Evolutionary conservation across 768 basidiomycete genomes (phyloP).

Genomic region (Sarcodon aspratus): DNA sequence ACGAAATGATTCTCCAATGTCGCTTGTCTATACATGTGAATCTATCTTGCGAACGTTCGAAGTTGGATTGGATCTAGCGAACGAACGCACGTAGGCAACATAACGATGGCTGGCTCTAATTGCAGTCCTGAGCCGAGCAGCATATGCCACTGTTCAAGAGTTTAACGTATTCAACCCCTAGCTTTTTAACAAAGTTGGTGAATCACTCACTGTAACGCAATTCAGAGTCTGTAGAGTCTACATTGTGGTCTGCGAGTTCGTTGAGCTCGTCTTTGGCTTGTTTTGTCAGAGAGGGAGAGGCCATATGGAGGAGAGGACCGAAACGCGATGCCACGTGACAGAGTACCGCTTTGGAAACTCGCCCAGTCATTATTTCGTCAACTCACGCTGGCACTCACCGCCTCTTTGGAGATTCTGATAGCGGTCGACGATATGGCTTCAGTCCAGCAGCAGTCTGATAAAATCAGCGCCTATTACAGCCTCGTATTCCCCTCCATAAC

Average conservation of each 20-base stretch:
- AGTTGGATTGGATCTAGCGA: neutral
- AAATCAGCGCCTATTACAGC: slow-evolving; percentile 88
- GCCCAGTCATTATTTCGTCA: neutral
- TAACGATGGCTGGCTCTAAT: slow-evolving; percentile 61
- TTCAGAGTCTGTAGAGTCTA: slow-evolving; percentile 56
- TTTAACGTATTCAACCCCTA: too few species aligned
- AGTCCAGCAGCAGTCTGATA: slow-evolving; percentile 36
- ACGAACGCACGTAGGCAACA: slow-evolving; percentile 55
- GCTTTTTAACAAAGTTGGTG: too few species aligned
- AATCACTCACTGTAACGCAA: slow-evolving; percentile 32
- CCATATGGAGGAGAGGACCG: slow-evolving; percentile 1
- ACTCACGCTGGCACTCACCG: neutral
- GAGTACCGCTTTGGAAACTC: neutral
- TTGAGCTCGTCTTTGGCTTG: slow-evolving; percentile 35
- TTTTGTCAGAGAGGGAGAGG: slow-evolving; percentile 7
- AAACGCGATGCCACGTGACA: neutral
- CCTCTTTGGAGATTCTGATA: neutral
- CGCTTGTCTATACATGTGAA: slow-evolving; percentile 45
- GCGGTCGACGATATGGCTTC: slow-evolving; percentile 7
- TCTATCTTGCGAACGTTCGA: slow-evolving; percentile 6
- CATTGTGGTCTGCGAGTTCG: slow-evolving; percentile 50
- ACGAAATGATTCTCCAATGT: slow-evolving; percentile 75
- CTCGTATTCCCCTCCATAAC: slow-evolving; percentile 91
- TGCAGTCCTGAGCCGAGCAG: slow-evolving; percentile 66
- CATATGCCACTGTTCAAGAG: slow-evolving; percentile 43